phyloP scores from a whole-genome alignment of 331 rosid genomes.

The Saraca asoca region DNA sequence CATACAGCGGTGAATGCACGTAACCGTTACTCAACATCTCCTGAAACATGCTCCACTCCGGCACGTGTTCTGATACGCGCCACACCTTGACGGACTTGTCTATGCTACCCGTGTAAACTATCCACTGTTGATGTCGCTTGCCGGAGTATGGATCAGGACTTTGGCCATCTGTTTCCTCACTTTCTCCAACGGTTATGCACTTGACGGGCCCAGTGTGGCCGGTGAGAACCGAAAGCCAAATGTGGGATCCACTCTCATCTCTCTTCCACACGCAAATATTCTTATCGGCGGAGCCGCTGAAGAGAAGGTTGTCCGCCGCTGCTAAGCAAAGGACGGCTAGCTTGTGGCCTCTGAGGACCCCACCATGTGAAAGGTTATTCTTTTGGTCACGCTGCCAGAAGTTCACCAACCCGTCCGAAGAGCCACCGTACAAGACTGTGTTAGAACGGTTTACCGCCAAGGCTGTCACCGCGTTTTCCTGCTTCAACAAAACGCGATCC shows the following conservation, averaged over 20 bases:
- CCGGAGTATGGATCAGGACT: neutral
- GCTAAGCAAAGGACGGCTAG: slow-evolving; percentile 80
- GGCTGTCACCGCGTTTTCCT: slow-evolving; percentile 82
- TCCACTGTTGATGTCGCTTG: slow-evolving; percentile 47
- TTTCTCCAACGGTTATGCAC: slow-evolving; percentile 66
- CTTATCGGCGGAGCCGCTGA: slow-evolving; percentile 87
- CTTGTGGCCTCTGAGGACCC: slow-evolving; percentile 67
- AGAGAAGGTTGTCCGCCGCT: slow-evolving; percentile 59
- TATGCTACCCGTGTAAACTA: slow-evolving; percentile 80
- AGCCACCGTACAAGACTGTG: slow-evolving; percentile 62
- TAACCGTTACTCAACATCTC: neutral
- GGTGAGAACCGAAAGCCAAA: slow-evolving; percentile 64
- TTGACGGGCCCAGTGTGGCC: slow-evolving; percentile 91
- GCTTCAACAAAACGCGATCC: slow-evolving; percentile 58
- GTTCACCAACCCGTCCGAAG: slow-evolving; percentile 80
- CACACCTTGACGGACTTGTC: slow-evolving; percentile 89
- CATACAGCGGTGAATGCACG: neutral
- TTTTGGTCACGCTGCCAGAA: slow-evolving; percentile 56
- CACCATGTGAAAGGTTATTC: slow-evolving; percentile 52
- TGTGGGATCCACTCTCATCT: slow-evolving; percentile 57
- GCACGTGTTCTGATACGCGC: slow-evolving; percentile 68
- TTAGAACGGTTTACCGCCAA: slow-evolving; percentile 54
- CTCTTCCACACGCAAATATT: slow-evolving; percentile 84
- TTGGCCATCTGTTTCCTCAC: slow-evolving; percentile 13
- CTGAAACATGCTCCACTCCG: slow-evolving; percentile 38